Conservation (phyloP, 129 eudicot species). For the Centrapalus pauciflorus region DNA sequence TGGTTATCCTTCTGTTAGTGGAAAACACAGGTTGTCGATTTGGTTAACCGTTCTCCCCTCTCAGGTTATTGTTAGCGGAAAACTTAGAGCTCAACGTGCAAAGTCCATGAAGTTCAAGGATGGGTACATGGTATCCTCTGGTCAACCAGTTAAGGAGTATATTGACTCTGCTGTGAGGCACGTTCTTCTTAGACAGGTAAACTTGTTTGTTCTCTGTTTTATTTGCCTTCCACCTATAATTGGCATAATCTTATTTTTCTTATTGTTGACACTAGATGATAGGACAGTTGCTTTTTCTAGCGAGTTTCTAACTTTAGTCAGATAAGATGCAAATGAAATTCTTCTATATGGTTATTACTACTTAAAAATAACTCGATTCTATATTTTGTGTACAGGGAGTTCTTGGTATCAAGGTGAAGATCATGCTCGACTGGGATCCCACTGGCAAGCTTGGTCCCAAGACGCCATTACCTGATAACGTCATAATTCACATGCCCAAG, state of each 20-base stretch:
- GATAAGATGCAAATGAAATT: not conserved
- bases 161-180: constrained; percentile 72
- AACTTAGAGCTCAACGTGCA: constrained; percentile 70
- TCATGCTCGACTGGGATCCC: constrained; percentile 58
- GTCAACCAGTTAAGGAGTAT: constrained; percentile 67
- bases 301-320: too few species aligned
- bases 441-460: constrained; percentile 50
- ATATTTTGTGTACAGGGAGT: constrained; percentile 33
- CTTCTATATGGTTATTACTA: too few species aligned
- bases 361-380: too few species aligned
- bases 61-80: constrained; percentile 67
- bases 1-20: too few species aligned
- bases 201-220: not conserved
- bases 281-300: too few species aligned
- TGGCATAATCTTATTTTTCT: too few species aligned
- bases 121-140: constrained; percentile 70
- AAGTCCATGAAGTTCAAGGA: constrained; percentile 77
- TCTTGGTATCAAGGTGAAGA: constrained; percentile 54
- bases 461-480: constrained; percentile 51
- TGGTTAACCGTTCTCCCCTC: too few species aligned
- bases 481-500: constrained; percentile 39
- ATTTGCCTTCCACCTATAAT: not conserved
- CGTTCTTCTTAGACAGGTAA: constrained; percentile 66
- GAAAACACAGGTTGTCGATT: too few species aligned
- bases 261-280: too few species aligned